Base-by-base conservation (phyloP, 768 basidiomycete genomes). In the Naganishia vishniacii region DNA sequence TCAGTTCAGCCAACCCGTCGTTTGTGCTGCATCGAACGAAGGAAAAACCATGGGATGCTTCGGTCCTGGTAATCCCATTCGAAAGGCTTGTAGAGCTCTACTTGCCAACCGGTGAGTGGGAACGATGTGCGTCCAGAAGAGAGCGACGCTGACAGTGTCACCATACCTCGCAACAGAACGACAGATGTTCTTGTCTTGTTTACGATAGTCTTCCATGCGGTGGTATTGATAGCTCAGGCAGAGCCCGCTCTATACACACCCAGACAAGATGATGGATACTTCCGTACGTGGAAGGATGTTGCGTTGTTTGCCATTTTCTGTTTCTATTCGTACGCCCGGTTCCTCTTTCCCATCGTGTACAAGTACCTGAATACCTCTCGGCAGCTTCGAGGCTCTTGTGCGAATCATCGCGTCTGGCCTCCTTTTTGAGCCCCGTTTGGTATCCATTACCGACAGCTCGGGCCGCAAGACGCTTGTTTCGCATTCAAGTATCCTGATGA, bases 361-460 rank as follows among this genome's bases (percentile, higher is more conserved):
- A 11, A 25, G 12, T 31, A 23, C 37, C 13, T 34, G 32, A 48
- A n/a, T 16, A 31, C 6, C 26, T 18, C 32, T 41, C 13, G 8
- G 13, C 67, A 91, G 89, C 5, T 66, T 93, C 53, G 94, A 98
- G 80, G 85, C 87, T 47, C 81, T 88, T 68, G 89, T 89, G 45
- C 86, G 93, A 26, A 92, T 93, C 72, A 84, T 89, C 71, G 87
- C 91, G 31, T 89, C 88, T 26, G 94, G 94, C 25, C 83, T 98
- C 67, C 74, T 97, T 18, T 81, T 95, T 49, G 91, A 93, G 74
- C 90, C 89, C 12, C 37, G 48, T 9, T 41, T 63, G 23, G 42
- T 51, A 11, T 51, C 51, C 1, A 28, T 51, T 15, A 51, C 49
- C 18, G 49, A 31, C n/a, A 7, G 18, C 8, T 40, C n/a, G n/a